A percentile compares a stretch with the other conserved stretches of the same genome.
Conservation (phyloP, 345 rosid genomes). For the Moringa oleifera region DNA sequence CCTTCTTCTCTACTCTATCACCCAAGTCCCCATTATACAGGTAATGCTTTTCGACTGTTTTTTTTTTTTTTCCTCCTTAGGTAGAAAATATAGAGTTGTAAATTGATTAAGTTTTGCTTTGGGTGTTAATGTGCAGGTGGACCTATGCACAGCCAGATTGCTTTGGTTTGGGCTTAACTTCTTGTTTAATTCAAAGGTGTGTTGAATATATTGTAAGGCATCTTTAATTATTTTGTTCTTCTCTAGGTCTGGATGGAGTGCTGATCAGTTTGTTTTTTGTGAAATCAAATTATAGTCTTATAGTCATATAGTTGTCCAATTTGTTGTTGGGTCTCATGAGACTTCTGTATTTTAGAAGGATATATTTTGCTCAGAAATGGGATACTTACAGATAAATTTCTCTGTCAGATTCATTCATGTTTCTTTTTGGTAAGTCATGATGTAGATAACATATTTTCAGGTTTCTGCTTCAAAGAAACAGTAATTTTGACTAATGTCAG, state of each 20-base stretch:
- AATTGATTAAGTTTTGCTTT: constrained; percentile 18
- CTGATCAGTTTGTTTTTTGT: constrained; percentile 48
- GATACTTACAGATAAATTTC: constrained; percentile 4
- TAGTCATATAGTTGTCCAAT: constrained; percentile 18
- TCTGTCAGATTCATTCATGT: constrained; percentile 3
- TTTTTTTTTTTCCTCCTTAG: constrained; percentile 1
- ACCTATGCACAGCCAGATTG: constrained; percentile 36
- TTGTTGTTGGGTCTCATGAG: constrained; percentile 16
- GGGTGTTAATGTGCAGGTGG: constrained; percentile 65
- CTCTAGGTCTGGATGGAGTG: constrained; percentile 38
- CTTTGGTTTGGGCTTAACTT: constrained; percentile 43
- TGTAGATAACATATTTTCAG: background rate
- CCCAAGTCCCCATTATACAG: constrained; percentile 37
- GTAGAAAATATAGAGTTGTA: constrained; percentile 14
- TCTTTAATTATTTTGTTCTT: constrained; percentile 38
- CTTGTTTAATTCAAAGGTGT: constrained; percentile 55
- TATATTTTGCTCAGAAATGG: constrained; percentile 7
- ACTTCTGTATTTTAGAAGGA: no score
- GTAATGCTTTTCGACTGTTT: constrained; percentile 18
- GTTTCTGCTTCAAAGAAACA: background rate
- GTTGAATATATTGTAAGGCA: constrained; percentile 42
- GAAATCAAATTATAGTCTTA: constrained; percentile 30
- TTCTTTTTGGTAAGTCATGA: constrained; percentile 6
- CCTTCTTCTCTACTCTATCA: constrained; percentile 30
- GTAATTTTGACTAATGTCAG: background rate